Conservation (phyloP, 2,329 filamentous ascomycete species). For the Reticulascus tulasneorum region DNA sequence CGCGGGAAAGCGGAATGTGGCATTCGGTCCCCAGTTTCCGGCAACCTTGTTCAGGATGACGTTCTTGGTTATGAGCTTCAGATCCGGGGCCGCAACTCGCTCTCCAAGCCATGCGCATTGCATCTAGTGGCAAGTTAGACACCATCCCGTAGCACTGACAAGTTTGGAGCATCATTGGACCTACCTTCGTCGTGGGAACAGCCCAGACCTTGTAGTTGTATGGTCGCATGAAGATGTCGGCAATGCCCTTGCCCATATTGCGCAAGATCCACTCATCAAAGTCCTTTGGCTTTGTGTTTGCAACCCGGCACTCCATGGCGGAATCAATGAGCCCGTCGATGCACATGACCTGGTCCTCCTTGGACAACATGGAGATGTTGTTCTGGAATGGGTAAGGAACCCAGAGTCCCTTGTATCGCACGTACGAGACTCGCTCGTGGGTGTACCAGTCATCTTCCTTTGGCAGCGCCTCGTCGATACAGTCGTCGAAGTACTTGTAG, state of each 20-base stretch:
- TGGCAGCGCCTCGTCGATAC: slow-evolving; percentile 92
- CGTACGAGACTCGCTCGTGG: slow-evolving; percentile 98
- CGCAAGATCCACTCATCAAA: slow-evolving; percentile 99
- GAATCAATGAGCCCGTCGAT: slow-evolving; percentile 96
- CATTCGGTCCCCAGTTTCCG: slow-evolving; percentile 96
- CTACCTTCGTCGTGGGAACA: slow-evolving; percentile 91
- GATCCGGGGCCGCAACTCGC: slow-evolving; percentile 92
- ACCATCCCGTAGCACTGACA: neutral
- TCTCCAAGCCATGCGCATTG: slow-evolving; percentile 98
- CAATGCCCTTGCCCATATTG: slow-evolving; percentile 84
- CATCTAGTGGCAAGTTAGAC: slow-evolving; percentile 61
- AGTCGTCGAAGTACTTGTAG: slow-evolving; percentile 99
- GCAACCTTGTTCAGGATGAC: slow-evolving; percentile 94
- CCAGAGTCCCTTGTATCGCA: slow-evolving; percentile 94
- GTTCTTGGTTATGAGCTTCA: slow-evolving; percentile 91
- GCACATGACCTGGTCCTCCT: slow-evolving; percentile 93
- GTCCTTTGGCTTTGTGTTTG: slow-evolving; percentile 88
- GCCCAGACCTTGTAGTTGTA: slow-evolving; percentile 99
- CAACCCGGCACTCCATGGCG: slow-evolving; percentile 78
- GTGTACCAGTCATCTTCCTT: slow-evolving; percentile 94
- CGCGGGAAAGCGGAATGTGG: slow-evolving; percentile 96
- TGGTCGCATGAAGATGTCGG: slow-evolving; percentile 95
- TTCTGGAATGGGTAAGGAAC: slow-evolving; percentile 99
- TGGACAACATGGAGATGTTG: slow-evolving; percentile 97
- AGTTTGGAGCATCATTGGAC: slow-evolving; percentile 16